These are phyloP conservation scores for Akanthomyces muscarius DNA, from an alignment of 2,329 filamentous ascomycete genomes.

Conservation along the genomic window DNA sequence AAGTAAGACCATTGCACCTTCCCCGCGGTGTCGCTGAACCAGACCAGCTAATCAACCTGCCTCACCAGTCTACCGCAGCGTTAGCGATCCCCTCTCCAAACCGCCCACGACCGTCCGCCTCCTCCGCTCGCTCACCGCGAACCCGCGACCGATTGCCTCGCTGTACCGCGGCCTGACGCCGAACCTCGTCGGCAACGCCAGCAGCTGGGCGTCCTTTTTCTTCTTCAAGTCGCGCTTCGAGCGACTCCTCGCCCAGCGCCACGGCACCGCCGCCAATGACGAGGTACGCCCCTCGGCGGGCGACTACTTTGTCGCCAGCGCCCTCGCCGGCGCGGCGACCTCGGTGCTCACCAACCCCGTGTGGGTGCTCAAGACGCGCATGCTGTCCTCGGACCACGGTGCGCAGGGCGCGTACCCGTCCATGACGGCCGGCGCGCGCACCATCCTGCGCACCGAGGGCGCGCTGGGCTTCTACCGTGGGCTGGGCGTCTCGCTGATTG, in stretches of 20 bases:
- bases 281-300: slow-evolving; percentile 39
- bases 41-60: neutral
- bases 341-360: slow-evolving; percentile 87
- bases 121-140: slow-evolving; percentile 44
- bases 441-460: slow-evolving; percentile 69
- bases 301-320: slow-evolving; percentile 81
- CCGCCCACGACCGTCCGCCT: slow-evolving; percentile 49
- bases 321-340: slow-evolving; percentile 65
- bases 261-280: slow-evolving; percentile 4
- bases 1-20: slow-evolving; percentile 46
- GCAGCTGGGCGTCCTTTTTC: slow-evolving; percentile 92
- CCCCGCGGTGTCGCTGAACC: neutral
- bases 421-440: slow-evolving; percentile 65
- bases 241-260: slow-evolving; percentile 35
- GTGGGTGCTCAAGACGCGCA: slow-evolving; percentile 97
- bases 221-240: slow-evolving; percentile 63
- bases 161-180: slow-evolving; percentile 88
- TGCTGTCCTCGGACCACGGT: slow-evolving; percentile 78
- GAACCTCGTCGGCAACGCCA: slow-evolving; percentile 85
- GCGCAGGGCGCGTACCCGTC: slow-evolving; percentile 75
- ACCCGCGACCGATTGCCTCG: slow-evolving; percentile 58
- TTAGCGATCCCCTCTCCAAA: slow-evolving; percentile 31
- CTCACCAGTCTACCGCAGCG: slow-evolving; percentile 47
- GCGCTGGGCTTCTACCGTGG: slow-evolving; percentile 81
- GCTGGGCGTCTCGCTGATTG: slow-evolving; percentile 74